These are phyloP conservation scores for Cytospora piceicola DNA, from an alignment of 2,329 filamentous ascomycete species.

Conservation along the genomic window DNA sequence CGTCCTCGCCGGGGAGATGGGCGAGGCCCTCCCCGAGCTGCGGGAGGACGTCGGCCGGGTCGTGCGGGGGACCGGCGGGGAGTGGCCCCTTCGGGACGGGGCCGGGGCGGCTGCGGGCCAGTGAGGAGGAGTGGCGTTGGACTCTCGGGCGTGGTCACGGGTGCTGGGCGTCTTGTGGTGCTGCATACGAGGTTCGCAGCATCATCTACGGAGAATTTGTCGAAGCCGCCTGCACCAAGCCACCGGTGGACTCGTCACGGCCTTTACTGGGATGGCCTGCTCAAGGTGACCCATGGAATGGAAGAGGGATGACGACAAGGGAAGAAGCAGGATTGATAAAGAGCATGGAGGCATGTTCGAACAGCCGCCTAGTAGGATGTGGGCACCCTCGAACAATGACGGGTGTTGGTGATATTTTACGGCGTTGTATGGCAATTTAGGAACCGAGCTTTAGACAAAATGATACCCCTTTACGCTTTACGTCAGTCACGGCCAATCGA, in stretches of 20 bases:
- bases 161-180: not conserved
- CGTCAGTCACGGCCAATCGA: not conserved
- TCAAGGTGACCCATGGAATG: not conserved
- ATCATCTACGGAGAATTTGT: not conserved
- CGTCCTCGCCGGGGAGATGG: constrained; percentile 63
- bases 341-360: not conserved
- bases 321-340: not conserved
- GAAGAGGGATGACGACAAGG: not conserved
- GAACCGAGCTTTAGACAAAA: constrained; percentile 3
- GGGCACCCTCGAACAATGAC: not conserved
- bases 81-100: constrained; percentile 21
- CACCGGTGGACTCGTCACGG: not conserved
- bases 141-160: not conserved
- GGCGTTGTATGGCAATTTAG: constrained; percentile 12
- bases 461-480: constrained; percentile 19
- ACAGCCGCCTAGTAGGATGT: too few relatives aligned
- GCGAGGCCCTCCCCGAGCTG: constrained; percentile 62
- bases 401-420: constrained; percentile 4
- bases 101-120: constrained; percentile 6
- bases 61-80: constrained; percentile 50
- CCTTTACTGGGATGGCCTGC: not conserved
- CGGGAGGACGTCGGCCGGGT: constrained; percentile 56
- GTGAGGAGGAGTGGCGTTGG: constrained; percentile 14
- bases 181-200: not conserved
- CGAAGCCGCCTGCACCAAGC: not conserved